phyloP scores from a whole-genome alignment of 2,329 filamentous ascomycete genomes.

The Paracamarosporium sp. region DNA sequence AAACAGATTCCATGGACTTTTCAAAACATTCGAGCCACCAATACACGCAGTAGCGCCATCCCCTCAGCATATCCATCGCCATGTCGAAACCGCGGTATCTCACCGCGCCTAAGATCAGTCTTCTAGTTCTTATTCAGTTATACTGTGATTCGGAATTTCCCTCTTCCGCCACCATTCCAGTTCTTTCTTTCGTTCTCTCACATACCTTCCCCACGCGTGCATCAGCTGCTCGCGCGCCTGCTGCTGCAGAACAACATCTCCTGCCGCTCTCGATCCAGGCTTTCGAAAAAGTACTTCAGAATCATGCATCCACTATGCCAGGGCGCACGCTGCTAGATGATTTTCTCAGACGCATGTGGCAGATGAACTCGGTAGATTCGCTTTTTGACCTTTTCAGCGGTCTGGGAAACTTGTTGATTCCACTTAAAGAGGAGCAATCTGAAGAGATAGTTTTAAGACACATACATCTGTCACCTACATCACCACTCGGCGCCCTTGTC shows the following conservation, averaged over 20 bases:
- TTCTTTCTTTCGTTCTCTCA: slow-evolving; percentile 80
- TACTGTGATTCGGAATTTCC: slow-evolving; percentile 77
- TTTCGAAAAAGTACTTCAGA: slow-evolving; percentile 56
- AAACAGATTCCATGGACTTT: not conserved
- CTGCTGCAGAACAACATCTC: slow-evolving; percentile 40
- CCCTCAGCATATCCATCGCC: not conserved
- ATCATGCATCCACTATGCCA: slow-evolving; percentile 63
- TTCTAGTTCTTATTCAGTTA: slow-evolving; percentile 80
- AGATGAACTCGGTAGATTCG: slow-evolving; percentile 79
- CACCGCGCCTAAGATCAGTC: slow-evolving; percentile 85
- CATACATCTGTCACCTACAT: slow-evolving; percentile 73
- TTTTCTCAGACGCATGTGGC: slow-evolving; percentile 83
- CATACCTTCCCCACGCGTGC: slow-evolving; percentile 61
- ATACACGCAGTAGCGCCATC: not conserved
- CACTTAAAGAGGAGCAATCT: slow-evolving; percentile 37
- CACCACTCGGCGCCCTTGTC: slow-evolving; percentile 82
- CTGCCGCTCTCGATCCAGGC: slow-evolving; percentile 43
- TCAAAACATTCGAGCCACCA: not conserved
- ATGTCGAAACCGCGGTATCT: slow-evolving; percentile 77
- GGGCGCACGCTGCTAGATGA: slow-evolving; percentile 87
- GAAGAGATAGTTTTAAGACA: slow-evolving; percentile 36
- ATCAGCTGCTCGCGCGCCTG: slow-evolving; percentile 28
- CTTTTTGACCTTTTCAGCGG: slow-evolving; percentile 78
- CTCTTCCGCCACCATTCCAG: slow-evolving; percentile 71
- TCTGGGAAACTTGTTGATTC: slow-evolving; percentile 65